Base-by-base conservation (phyloP, 257 asterid species). In the Gentiana dahurica region DNA sequence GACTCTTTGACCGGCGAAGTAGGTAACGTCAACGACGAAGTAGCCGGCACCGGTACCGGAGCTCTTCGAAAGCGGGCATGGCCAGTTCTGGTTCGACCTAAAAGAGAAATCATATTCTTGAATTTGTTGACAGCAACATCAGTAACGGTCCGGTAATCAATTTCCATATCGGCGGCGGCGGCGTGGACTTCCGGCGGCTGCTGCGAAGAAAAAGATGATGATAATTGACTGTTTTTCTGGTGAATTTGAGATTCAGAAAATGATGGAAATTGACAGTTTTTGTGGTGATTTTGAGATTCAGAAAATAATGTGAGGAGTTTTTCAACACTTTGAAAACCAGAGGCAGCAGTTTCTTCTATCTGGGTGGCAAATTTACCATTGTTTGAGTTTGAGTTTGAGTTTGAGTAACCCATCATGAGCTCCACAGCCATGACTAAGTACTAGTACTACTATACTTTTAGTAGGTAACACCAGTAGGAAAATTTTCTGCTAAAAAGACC, bases 41-140 rank as follows among this genome's bases (percentile, higher is more conserved):
- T 54, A 12, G 64, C 53, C 5, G 80, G 59, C 8, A 81, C 53
- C 34, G 65, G 34, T 4, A 72, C 65, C 0, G 96, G 94, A 15
- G 74, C 91, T 58, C 95, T 55, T 65, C 98, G 73, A 78, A 90
- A 90, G 34, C 98, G 89, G 63, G 98, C 98, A 60, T 90, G 98
- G 0, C 98, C 95, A 39, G 96, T 86, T 53, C 89, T 71, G 32
- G 83, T 69, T 70, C 79, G 81, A 55, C 76, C 87, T 41, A 87
- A 75, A 2, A 87, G 83, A 36, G 89, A 77, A 50, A 87, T 81
- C 0, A 74, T 87, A 36, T 62, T 77, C 57, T 75, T 79, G 62
- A 90, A 86, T 70, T 81, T 82, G 57, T 13, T 69, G 32, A 82
- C 87, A 1, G 94, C 95, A 12, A 53, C 76, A 41, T 80, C 94